phyloP scores from a whole-genome alignment of 2,329 filamentous ascomycete genomes.

The Pochonia chlamydosporia region DNA sequence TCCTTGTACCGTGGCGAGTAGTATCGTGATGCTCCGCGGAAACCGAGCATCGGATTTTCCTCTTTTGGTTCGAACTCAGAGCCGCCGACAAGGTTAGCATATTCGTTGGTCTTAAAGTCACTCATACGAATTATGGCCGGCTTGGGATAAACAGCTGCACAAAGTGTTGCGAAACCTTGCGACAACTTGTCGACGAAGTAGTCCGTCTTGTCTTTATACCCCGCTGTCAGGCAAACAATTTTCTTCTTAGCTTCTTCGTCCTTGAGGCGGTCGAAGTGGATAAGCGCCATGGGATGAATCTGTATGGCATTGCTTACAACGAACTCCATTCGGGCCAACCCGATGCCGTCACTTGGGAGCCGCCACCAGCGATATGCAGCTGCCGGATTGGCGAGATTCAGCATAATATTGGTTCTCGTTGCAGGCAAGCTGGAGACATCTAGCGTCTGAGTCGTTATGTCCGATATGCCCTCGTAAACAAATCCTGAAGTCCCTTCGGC shows the following conservation, averaged over 20 bases:
- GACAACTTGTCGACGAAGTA: no score
- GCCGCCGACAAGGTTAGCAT: constrained; percentile 31
- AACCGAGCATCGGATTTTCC: constrained; percentile 35
- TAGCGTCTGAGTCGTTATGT: no score
- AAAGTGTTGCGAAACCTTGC: no score
- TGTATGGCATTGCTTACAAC: constrained; percentile 30
- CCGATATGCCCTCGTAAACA: no score
- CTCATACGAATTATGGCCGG: no score
- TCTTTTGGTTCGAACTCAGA: constrained; percentile 31
- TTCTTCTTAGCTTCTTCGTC: constrained; percentile 18
- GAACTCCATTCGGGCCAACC: constrained; percentile 34
- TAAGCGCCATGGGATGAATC: constrained; percentile 30
- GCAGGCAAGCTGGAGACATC: no score
- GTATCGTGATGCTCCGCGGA: constrained; percentile 34
- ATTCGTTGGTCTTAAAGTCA: constrained; percentile 37
- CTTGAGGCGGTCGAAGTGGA: constrained; percentile 25
- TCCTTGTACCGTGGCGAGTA: constrained; percentile 32
- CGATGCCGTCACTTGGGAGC: constrained; percentile 30
- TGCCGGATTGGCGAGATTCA: no score
- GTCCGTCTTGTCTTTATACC: no score
- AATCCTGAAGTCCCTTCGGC: no score
- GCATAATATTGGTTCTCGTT: no score
- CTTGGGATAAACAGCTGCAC: no score
- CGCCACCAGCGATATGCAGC: constrained; percentile 34
- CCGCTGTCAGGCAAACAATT: constrained; percentile 22